Evolutionary conservation across 2,329 filamentous ascomycete genomes (phyloP).

Genomic region (Clonostachys sp.): DNA sequence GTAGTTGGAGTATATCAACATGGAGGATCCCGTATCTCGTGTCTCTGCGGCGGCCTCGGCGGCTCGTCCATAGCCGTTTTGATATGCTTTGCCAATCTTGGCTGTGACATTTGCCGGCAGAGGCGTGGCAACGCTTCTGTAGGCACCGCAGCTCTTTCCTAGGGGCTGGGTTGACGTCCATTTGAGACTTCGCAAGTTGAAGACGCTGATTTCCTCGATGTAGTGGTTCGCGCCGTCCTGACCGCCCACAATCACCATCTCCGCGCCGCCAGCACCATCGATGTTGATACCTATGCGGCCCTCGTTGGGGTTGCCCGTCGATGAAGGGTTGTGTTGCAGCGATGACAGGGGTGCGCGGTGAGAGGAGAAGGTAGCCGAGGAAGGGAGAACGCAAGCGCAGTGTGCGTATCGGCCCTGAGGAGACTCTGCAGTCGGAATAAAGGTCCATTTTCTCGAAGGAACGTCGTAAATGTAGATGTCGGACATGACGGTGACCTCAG

Average conservation of each 20-base stretch:
- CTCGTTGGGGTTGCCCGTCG: constrained; percentile 71
- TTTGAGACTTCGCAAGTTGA: constrained; percentile 90
- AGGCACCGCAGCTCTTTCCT: constrained; percentile 91
- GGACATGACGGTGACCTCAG: constrained; percentile 94
- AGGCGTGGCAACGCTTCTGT: constrained; percentile 90
- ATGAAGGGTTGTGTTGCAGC: constrained; percentile 82
- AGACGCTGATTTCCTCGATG: constrained; percentile 97
- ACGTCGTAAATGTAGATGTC: constrained; percentile 97
- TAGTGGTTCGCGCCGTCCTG: constrained; percentile 98
- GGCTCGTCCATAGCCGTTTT: constrained; percentile 33
- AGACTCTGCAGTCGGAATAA: constrained; percentile 71
- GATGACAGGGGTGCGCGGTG: constrained; percentile 79
- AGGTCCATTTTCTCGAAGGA: constrained; percentile 76
- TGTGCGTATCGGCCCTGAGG: constrained; percentile 96
- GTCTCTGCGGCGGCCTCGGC: constrained; percentile 29
- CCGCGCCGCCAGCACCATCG: constrained; percentile 85
- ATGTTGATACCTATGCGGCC: constrained; percentile 84
- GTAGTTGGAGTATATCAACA: constrained; percentile 99
- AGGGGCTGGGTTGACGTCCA: constrained; percentile 89
- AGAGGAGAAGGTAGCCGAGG: constrained; percentile 81
- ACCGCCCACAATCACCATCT: constrained; percentile 95
- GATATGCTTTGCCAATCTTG: constrained; percentile 59
- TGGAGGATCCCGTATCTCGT: constrained; percentile 59
- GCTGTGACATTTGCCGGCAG: constrained; percentile 62
- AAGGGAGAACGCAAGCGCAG: constrained; percentile 88